A percentile compares a stretch with the other conserved stretches of the same genome.
Conservation (phyloP, 257 asterid species). For the Fraxinus cuspidata region DNA sequence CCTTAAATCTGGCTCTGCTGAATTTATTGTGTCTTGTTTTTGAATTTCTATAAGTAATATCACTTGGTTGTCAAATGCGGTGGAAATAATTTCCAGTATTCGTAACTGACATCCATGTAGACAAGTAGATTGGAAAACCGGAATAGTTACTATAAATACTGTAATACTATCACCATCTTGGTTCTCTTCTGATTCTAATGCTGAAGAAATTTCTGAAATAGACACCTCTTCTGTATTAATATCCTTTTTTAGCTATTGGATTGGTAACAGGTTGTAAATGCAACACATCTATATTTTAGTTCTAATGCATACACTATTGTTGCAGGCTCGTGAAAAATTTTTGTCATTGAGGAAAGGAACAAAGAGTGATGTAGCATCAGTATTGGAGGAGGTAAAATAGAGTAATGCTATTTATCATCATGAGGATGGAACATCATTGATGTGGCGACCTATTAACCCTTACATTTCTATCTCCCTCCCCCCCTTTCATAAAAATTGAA, state of each 20-base stretch:
- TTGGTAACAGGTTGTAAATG: background rate
- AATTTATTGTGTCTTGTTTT: background rate
- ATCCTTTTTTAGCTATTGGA: background rate
- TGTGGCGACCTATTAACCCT: too few relatives aligned
- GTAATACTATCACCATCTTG: background rate
- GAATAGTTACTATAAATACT: background rate
- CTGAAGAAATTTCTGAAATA: background rate
- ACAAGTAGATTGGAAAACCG: background rate
- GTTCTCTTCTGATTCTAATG: background rate
- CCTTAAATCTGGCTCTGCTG: background rate
- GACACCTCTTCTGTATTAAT: background rate
- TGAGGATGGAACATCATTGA: too few relatives aligned
- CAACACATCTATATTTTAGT: slow-evolving; percentile 17
- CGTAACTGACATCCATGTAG: background rate
- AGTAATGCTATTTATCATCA: too few relatives aligned
- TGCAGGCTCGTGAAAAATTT: slow-evolving; percentile 96
- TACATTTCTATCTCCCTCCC: too few relatives aligned
- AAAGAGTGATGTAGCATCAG: slow-evolving; percentile 72
- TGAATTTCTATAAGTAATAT: slow-evolving; percentile 6
- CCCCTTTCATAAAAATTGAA: too few relatives aligned
- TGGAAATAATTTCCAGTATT: background rate
- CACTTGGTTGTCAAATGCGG: background rate
- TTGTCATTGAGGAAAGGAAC: slow-evolving; percentile 92
- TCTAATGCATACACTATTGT: slow-evolving; percentile 23
- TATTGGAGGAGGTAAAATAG: slow-evolving; percentile 76